A percentile compares a stretch with the other conserved stretches of the same genome.
phyloP scores from a whole-genome alignment of 768 basidiomycete species.

The Gymnopilus junonius region DNA sequence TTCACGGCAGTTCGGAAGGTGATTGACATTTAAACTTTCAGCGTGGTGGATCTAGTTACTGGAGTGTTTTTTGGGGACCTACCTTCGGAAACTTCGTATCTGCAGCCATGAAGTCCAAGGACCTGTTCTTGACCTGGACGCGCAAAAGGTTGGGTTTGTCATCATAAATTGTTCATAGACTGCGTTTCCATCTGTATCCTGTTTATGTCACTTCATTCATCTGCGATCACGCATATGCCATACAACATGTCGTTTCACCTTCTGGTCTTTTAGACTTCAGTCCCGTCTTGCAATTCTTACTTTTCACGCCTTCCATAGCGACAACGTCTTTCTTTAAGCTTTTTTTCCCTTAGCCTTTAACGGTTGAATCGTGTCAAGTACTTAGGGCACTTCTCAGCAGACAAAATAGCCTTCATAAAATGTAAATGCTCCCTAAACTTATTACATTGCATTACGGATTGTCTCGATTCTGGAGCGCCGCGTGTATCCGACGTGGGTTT shows the following conservation, averaged over 20 bases:
- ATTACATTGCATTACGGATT: too few relatives aligned
- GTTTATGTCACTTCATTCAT: neutral
- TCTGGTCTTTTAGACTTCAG: neutral
- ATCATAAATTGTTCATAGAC: constrained; percentile 9
- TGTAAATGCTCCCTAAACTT: too few relatives aligned
- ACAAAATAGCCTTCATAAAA: too few relatives aligned
- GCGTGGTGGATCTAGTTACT: constrained; percentile 46
- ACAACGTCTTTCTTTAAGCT: too few relatives aligned
- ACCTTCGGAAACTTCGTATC: constrained; percentile 51
- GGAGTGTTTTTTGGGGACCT: constrained; percentile 51
- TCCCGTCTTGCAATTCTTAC: too few relatives aligned
- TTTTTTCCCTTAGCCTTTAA: too few relatives aligned
- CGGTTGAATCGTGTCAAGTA: too few relatives aligned
- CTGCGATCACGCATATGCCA: neutral
- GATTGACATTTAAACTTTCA: constrained; percentile 19
- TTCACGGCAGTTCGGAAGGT: neutral
- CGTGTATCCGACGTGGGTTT: too few relatives aligned
- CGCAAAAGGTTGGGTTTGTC: constrained; percentile 24
- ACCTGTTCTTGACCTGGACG: constrained; percentile 28
- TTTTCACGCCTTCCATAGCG: too few relatives aligned
- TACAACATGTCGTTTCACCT: neutral
- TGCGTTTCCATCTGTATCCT: neutral
- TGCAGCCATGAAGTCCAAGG: constrained; percentile 42
- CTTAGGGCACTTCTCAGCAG: too few relatives aligned
- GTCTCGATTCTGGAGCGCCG: too few relatives aligned